Conservation (phyloP, 208 protist species). For the Trypanosoma cruzi region DNA sequence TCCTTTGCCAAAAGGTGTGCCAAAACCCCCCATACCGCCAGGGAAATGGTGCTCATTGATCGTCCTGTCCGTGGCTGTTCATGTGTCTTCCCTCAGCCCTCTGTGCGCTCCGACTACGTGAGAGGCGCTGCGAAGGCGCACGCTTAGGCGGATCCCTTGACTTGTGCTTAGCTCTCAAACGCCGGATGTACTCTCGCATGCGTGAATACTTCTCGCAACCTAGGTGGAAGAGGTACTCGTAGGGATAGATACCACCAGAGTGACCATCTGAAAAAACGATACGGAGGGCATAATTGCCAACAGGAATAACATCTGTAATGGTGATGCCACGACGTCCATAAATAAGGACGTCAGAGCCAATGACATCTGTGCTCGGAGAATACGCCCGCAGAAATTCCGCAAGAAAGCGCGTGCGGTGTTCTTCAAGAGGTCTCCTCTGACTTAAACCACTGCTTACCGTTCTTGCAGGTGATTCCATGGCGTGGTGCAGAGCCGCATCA, state of each 20-base stretch:
- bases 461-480: no score
- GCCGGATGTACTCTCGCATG: slow-evolving; percentile 84
- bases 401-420: slow-evolving; percentile 50
- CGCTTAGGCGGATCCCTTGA: slow-evolving; percentile 71
- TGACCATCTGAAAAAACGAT: slow-evolving; percentile 89
- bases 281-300: slow-evolving; percentile 87
- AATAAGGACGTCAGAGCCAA: slow-evolving; percentile 46
- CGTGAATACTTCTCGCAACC: slow-evolving; percentile 60
- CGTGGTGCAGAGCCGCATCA: no score
- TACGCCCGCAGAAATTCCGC: slow-evolving; percentile 86
- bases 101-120: background rate
- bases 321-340: slow-evolving; percentile 83
- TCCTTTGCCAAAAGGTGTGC: no score
- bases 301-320: slow-evolving; percentile 69
- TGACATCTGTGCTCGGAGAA: slow-evolving; percentile 85
- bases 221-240: slow-evolving; percentile 82
- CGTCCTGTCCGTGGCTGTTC: background rate
- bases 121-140: slow-evolving; percentile 32
- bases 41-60: background rate
- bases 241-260: slow-evolving; percentile 83
- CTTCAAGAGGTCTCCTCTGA: no score
- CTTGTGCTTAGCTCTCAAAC: slow-evolving; percentile 52
- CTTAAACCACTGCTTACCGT: no score
- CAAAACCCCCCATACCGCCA: no score
- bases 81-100: background rate